These are phyloP conservation scores for Pythium dissotocum DNA, from an alignment of 352 stramenopile species.

Conservation along the genomic window DNA sequence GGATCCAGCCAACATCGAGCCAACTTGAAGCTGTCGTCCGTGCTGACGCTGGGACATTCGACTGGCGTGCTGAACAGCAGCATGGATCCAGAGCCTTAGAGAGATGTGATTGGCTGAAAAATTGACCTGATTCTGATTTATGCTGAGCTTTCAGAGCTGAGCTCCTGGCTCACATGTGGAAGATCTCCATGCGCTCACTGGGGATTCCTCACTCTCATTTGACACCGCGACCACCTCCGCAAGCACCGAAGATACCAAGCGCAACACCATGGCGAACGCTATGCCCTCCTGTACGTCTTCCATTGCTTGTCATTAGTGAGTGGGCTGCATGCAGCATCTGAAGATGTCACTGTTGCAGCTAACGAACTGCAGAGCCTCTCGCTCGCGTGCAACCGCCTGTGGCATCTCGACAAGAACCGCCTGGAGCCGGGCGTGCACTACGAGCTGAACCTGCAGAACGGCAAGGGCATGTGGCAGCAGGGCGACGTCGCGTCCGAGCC, in stretches of 20 bases:
- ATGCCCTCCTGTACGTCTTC: constrained; percentile 45
- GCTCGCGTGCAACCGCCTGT: constrained; percentile 86
- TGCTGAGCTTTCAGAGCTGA: background rate
- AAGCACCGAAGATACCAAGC: background rate
- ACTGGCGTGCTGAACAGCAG: background rate
- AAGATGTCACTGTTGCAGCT: constrained; percentile 42
- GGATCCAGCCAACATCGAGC: background rate
- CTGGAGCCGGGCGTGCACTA: constrained; percentile 91
- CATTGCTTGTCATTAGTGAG: background rate
- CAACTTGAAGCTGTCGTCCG: constrained; percentile 1
- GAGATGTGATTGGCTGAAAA: constrained; percentile 3
- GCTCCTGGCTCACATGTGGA: constrained; percentile 1
- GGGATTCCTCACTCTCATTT: background rate
- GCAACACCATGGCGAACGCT: constrained; percentile 38
- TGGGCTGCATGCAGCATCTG: background rate
- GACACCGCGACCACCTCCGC: background rate
- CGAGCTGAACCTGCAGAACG: constrained; percentile 91
- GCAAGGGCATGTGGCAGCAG: constrained; percentile 89
- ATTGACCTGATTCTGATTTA: background rate
- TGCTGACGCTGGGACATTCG: background rate
- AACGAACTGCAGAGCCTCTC: constrained; percentile 55
- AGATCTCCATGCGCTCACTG: background rate
- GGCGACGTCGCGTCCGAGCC: constrained; percentile 87
- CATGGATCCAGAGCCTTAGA: background rate
- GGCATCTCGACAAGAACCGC: constrained; percentile 91